Percentiles rank a stretch among this genome's conserved stretches.
Evolutionary conservation across 169 alveolate genomes (phyloP).

Genomic region (Plasmodium gallinaceum): DNA sequence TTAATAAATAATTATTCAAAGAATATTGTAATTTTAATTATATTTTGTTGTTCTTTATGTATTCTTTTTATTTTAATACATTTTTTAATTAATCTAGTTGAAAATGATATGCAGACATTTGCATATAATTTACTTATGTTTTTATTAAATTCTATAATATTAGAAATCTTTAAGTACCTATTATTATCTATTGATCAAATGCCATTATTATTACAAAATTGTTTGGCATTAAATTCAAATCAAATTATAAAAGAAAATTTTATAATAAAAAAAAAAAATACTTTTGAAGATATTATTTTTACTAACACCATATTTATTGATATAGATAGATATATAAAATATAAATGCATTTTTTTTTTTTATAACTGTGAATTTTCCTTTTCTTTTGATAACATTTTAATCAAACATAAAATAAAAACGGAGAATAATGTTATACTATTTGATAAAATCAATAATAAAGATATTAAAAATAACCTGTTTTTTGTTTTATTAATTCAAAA

Average conservation of each 20-base stretch:
- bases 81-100: conserved; percentile 31
- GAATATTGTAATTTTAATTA: conserved; percentile 45
- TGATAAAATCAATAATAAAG: conserved; percentile 3
- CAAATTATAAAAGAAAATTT: conserved; percentile 46
- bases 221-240: conserved; percentile 47
- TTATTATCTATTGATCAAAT: conserved; percentile 49
- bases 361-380: conserved; percentile 17
- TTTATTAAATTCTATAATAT: conserved; percentile 36
- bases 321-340: conserved; percentile 36
- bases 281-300: conserved; percentile 39
- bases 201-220: conserved; percentile 62
- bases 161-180: conserved; percentile 43
- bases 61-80: conserved; percentile 63
- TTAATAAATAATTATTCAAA: conserved; percentile 52
- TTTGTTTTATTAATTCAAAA: conserved; percentile 30
- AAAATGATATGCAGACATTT: conserved; percentile 66
- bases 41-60: conserved; percentile 54
- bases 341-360: conserved; percentile 31
- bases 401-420: not conserved
- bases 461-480: conserved; percentile 6
- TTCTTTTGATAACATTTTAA: not conserved
- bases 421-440: not conserved
- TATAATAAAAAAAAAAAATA: conserved; percentile 48
- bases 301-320: conserved; percentile 49
- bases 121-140: conserved; percentile 54